phyloP scores from a whole-genome alignment of 495 filamentous ascomycete genomes.

The Hypoxylon lenormandii region DNA sequence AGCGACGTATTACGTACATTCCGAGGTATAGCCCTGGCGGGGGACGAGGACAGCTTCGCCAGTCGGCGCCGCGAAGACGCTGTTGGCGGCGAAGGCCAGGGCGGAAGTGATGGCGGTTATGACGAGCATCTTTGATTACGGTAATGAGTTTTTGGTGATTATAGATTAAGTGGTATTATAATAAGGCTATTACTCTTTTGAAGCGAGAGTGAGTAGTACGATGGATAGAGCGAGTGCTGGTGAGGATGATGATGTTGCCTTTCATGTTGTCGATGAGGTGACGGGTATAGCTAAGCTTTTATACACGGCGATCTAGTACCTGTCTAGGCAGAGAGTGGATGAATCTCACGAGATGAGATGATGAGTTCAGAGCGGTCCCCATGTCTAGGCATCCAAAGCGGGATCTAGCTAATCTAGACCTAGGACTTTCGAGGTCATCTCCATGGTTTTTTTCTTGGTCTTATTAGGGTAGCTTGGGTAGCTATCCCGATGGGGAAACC shows the following conservation, averaged over 20 bases:
- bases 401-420: conserved; percentile 1
- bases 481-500: conserved; percentile 1
- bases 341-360: conserved; percentile 20
- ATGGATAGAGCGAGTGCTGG: conserved; percentile 13
- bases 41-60: conserved; percentile 15
- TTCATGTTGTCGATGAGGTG: conserved; percentile 27
- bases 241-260: conserved; percentile 24
- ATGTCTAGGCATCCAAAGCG: background rate
- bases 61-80: conserved; percentile 24
- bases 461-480: background rate
- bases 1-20: conserved; percentile 29
- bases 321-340: background rate
- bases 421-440: background rate
- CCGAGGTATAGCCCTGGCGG: conserved; percentile 38
- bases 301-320: conserved; percentile 4
- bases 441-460: too few species aligned
- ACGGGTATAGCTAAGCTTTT: conserved; percentile 27
- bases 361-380: conserved; percentile 4
- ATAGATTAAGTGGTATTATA: conserved; percentile 23
- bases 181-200: conserved; percentile 6
- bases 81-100: conserved; percentile 32
- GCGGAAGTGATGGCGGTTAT: conserved; percentile 30
- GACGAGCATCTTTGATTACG: conserved; percentile 37
- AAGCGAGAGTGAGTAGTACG: conserved; percentile 1
- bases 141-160: conserved; percentile 15